Conservation (phyloP, 805 yeast genomes). For the Soucietia sequanensis region DNA sequence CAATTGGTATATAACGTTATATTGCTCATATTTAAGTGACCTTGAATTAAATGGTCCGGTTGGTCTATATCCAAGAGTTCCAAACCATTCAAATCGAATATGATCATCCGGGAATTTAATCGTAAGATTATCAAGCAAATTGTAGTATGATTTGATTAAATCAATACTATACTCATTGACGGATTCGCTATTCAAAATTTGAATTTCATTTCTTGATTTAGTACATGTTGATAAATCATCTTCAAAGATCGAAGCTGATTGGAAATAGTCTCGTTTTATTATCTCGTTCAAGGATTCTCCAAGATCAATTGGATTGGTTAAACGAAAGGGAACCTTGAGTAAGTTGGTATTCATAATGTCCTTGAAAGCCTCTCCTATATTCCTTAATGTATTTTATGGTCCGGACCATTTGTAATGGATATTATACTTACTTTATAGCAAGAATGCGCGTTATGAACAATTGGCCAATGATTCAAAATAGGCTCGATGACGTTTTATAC, state of each 20-base stretch:
- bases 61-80: constrained; percentile 58
- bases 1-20: constrained; percentile 65
- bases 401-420: neutral
- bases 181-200: constrained; percentile 29
- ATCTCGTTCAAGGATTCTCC: constrained; percentile 37
- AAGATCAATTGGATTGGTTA: constrained; percentile 42
- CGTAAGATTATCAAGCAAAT: constrained; percentile 41
- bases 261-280: constrained; percentile 48
- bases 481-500: neutral
- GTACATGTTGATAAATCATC: constrained; percentile 35
- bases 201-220: constrained; percentile 41
- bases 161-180: constrained; percentile 33
- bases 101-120: constrained; percentile 64
- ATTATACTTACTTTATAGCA: too few species aligned
- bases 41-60: constrained; percentile 44
- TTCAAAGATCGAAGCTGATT: constrained; percentile 32
- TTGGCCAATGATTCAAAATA: too few species aligned
- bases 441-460: too few species aligned
- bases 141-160: constrained; percentile 45
- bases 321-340: constrained; percentile 50
- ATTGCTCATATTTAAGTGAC: constrained; percentile 58
- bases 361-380: neutral
- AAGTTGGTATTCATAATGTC: constrained; percentile 36
- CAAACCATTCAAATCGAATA: constrained; percentile 69
- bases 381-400: neutral